These are phyloP conservation scores for Pyrus betulifolia DNA, from an alignment of 306 rosid genomes.

Conservation along the genomic window DNA sequence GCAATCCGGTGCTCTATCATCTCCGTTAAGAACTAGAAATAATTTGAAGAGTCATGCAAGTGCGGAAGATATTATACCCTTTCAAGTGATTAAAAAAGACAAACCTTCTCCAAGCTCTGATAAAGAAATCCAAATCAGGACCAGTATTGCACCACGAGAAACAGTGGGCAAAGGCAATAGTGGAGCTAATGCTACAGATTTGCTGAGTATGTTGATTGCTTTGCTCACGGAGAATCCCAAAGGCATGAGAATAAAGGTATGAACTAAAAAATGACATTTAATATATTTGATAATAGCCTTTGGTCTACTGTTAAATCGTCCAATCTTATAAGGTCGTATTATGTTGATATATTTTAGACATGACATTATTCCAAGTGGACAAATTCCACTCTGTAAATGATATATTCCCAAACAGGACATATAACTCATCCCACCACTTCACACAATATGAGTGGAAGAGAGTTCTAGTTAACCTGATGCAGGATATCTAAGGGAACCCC, in stretches of 20 bases:
- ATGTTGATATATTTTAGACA: background rate
- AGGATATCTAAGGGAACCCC: background rate
- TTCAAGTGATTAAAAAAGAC: slow-evolving; percentile 45
- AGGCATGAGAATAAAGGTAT: slow-evolving; percentile 79
- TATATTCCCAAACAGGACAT: background rate
- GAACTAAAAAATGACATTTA: background rate
- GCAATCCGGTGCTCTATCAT: slow-evolving; percentile 47
- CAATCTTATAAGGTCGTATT: background rate
- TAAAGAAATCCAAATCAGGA: slow-evolving; percentile 47
- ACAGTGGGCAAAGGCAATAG: slow-evolving; percentile 48
- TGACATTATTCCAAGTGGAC: background rate
- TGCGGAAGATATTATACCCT: slow-evolving; percentile 46
- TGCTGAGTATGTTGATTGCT: slow-evolving; percentile 57
- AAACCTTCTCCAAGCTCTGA: slow-evolving; percentile 41
- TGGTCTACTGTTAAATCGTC: background rate
- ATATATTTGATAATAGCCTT: background rate
- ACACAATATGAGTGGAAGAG: background rate
- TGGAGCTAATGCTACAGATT: slow-evolving; percentile 56
- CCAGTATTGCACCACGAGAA: slow-evolving; percentile 35
- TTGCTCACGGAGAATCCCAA: slow-evolving; percentile 71
- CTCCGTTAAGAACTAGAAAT: slow-evolving; percentile 58
- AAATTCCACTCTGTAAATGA: background rate
- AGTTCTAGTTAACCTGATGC: background rate
- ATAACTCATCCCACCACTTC: background rate
- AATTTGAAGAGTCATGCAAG: slow-evolving; percentile 32